phyloP scores from a whole-genome alignment of 1,284 basidiomycete species.

The Fomitopsis pinicola region DNA sequence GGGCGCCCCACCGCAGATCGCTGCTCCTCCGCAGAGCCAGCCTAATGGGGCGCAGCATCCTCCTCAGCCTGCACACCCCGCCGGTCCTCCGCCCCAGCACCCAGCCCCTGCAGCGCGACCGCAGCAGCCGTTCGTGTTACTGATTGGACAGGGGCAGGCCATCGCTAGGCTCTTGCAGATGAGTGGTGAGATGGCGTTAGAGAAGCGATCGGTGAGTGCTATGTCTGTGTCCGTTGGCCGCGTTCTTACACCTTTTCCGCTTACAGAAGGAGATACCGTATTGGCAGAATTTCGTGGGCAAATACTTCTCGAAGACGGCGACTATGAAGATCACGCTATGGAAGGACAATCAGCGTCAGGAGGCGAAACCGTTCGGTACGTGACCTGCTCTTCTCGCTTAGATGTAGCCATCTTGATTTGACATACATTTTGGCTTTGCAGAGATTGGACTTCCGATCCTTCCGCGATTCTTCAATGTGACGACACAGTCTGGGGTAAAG shows the following conservation, averaged over 20 bases:
- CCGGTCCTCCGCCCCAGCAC: background rate
- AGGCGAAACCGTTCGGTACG: conserved; percentile 78
- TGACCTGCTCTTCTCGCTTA: conserved; percentile 7
- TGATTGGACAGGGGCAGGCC: conserved; percentile 54
- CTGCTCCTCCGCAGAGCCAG: conserved; percentile 18
- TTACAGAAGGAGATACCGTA: conserved; percentile 52
- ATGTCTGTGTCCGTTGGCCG: background rate
- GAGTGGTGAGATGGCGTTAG: conserved; percentile 35
- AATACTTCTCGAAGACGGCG: conserved; percentile 63
- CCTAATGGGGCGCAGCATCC: conserved; percentile 1
- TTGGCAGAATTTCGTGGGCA: conserved; percentile 59
- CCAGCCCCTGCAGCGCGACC: background rate
- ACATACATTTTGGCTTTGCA: conserved; percentile 24
- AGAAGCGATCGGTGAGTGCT: background rate
- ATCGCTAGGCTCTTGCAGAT: conserved; percentile 59
- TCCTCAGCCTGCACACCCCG: background rate
- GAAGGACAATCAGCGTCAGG: conserved; percentile 71
- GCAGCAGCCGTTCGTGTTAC: background rate
- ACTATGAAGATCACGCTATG: conserved; percentile 72
- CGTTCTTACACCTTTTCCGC: background rate
- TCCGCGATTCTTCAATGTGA: conserved; percentile 78
- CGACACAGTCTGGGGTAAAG: conserved; percentile 74
- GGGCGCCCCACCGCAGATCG: conserved; percentile 18
- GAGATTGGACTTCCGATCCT: conserved; percentile 74
- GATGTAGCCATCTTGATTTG: background rate